Evolutionary conservation across 805 yeast species (phyloP).

Genomic region (Tetrapisispora nanseiensis): DNA sequence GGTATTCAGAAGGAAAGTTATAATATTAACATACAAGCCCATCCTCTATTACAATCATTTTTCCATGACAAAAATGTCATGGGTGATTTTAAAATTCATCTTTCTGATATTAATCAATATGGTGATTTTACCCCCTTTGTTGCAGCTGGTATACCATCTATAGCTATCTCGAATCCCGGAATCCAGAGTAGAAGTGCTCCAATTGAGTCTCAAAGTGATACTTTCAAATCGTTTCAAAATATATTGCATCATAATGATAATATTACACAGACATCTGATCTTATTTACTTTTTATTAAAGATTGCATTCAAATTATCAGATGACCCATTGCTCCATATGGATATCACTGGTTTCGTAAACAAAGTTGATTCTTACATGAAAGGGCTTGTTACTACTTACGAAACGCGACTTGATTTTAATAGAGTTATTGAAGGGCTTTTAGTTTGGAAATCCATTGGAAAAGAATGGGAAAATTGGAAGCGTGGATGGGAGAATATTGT

Average conservation of each 20-base stretch:
- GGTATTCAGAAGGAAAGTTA: conserved; percentile 33
- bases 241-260: conserved; percentile 39
- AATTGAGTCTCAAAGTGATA: conserved; percentile 58
- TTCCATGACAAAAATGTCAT: conserved; percentile 28
- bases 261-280: conserved; percentile 37
- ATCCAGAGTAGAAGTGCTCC: conserved; percentile 35
- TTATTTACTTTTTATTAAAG: conserved; percentile 45
- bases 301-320: conserved; percentile 51
- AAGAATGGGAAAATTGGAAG: conserved; percentile 42
- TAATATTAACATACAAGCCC: conserved; percentile 42
- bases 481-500: conserved; percentile 54
- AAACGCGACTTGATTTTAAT: conserved; percentile 20
- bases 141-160: conserved; percentile 38
- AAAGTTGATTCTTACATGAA: conserved; percentile 35
- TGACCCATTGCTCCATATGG: conserved; percentile 64
- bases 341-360: conserved; percentile 38
- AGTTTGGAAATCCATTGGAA: conserved; percentile 35
- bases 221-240: conserved; percentile 43
- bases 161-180: conserved; percentile 12
- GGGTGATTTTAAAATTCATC: conserved; percentile 9
- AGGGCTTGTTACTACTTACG: conserved; percentile 32
- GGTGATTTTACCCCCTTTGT: conserved; percentile 64
- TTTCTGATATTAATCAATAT: conserved; percentile 27
- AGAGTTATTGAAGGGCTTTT: conserved; percentile 28
- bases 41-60: conserved; percentile 48